These are phyloP conservation scores for Russula olivacea DNA, from an alignment of 768 basidiomycete species.

Conservation along the genomic window DNA sequence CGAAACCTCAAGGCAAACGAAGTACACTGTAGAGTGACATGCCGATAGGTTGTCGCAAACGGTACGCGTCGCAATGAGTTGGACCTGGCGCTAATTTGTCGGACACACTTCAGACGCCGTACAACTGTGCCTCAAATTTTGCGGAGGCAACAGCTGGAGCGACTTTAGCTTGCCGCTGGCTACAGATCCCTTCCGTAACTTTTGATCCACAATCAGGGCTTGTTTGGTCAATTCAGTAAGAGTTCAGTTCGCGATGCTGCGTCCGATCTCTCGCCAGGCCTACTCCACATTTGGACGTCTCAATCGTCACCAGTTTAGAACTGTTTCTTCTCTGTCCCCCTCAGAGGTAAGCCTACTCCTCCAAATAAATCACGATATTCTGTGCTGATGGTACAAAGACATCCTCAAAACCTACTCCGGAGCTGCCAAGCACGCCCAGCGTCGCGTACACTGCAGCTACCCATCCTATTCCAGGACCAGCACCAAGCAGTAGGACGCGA, in stretches of 20 bases:
- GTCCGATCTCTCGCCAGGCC: slow-evolving; percentile 10
- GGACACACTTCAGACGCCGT: too few species aligned
- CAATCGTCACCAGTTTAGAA: slow-evolving; percentile 2
- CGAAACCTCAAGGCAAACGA: too few species aligned
- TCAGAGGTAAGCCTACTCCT: slow-evolving; percentile 11
- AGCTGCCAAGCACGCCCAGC: slow-evolving; percentile 28
- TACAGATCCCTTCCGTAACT: too few species aligned
- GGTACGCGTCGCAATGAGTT: too few species aligned
- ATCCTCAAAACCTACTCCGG: not conserved
- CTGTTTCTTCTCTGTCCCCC: not conserved
- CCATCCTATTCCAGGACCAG: slow-evolving; percentile 32
- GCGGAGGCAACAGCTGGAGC: too few species aligned
- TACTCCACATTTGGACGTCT: not conserved
- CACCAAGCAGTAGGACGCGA: slow-evolving; percentile 27
- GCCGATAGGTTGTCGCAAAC: too few species aligned
- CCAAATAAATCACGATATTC: too few species aligned
- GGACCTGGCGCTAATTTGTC: not conserved
- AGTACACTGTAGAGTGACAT: too few species aligned
- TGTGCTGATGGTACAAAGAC: slow-evolving; percentile 8
- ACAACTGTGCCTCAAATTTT: too few species aligned
- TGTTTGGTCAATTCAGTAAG: too few species aligned
- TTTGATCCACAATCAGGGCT: too few species aligned
- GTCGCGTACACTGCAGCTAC: slow-evolving; percentile 38
- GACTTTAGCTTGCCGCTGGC: too few species aligned
- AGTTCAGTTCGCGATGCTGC: slow-evolving; percentile 13